Percentiles rank a stretch among this genome's conserved stretches.
Evolutionary conservation across 83 land plant genomes (phyloP).

Genomic region (Isoetes engelmannii): DNA sequence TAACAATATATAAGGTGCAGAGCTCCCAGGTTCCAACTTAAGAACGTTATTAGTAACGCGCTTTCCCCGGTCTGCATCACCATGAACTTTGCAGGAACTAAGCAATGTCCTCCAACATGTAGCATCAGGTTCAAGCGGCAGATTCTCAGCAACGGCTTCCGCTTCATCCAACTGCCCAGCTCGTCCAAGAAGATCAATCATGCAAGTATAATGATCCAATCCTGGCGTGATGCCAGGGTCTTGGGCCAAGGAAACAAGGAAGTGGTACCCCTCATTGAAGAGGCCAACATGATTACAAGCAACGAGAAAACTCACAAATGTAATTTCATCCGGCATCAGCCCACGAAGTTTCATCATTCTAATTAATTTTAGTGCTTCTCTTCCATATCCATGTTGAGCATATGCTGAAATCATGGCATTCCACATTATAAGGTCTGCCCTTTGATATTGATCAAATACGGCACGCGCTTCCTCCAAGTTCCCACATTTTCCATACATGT

Average conservation of each 20-base stretch:
- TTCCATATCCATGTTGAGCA: slow-evolving; percentile 17
- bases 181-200: slow-evolving; percentile 1
- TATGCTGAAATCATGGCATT: too few species aligned
- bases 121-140: slow-evolving; percentile 20
- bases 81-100: slow-evolving; percentile 16
- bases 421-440: too few species aligned
- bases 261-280: not conserved
- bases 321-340: slow-evolving; percentile 7
- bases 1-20: slow-evolving; percentile 21
- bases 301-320: slow-evolving; percentile 15
- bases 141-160: not conserved
- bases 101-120: slow-evolving; percentile 18
- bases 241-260: not conserved
- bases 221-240: not conserved
- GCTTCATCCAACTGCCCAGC: slow-evolving; percentile 13
- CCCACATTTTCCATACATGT: slow-evolving; percentile 19
- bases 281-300: slow-evolving; percentile 25
- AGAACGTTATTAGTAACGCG: slow-evolving; percentile 6
- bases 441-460: too few species aligned
- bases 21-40: slow-evolving; percentile 8
- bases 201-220: slow-evolving; percentile 14
- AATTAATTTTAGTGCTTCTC: slow-evolving; percentile 14
- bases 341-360: slow-evolving; percentile 10
- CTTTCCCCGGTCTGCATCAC: slow-evolving; percentile 16
- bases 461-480: too few species aligned